Base-by-base conservation (phyloP, 2,329 filamentous ascomycete species). In the Aureobasidium sp. region DNA sequence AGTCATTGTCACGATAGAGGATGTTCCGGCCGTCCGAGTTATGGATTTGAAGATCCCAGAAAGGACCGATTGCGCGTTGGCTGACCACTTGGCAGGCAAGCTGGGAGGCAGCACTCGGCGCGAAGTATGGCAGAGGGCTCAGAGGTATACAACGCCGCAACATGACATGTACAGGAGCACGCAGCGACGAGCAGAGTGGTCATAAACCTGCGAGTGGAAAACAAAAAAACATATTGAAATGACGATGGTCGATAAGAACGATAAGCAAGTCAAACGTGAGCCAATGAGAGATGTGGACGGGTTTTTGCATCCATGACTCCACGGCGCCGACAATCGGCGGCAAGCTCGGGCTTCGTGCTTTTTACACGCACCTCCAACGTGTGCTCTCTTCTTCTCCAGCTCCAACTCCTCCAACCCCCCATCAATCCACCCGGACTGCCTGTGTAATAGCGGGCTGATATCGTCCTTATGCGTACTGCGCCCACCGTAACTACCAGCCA, bases 401-500 rank as follows among this genome's bases (percentile, higher is more conserved):
- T 31, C 43, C 37, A 17, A 17, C 37, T 55, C 38, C 25, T 43
- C n/a, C 38, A 47, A 19, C 42, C 42, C 29, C 43, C 57, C n/a
- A 59, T 38, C 57, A 60, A 50, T 35, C 47, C 40, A 55, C 46
- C 45, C 15, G 38, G 38, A 61, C 46, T 46, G 60, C 60, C 60
- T 61, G 60, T 27, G 4, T 29, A 29, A 29, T 57, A 29, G 54
- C 60, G 53, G 60, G 60, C 45, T 57, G 50, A 61, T 54, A 47
- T 37, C 51, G 60, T 54, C 51, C 60, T 57, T 61, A 78, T 79
- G 77, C 76, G 76, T 76, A 75, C 75, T 76, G 74, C 74, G 71
- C 74, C 74, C 66, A 77, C 77, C 67, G 71, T 74, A 71, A 79
- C 78, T 71, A 80, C 78, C 73, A 79, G 77, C 69, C 78, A 80